Evolutionary conservation across 176 grass and related monocot genomes (phyloP), one percentile per base, ranked within the genome.

Genomic region (Ampelocalamus luodianensis): DNA sequence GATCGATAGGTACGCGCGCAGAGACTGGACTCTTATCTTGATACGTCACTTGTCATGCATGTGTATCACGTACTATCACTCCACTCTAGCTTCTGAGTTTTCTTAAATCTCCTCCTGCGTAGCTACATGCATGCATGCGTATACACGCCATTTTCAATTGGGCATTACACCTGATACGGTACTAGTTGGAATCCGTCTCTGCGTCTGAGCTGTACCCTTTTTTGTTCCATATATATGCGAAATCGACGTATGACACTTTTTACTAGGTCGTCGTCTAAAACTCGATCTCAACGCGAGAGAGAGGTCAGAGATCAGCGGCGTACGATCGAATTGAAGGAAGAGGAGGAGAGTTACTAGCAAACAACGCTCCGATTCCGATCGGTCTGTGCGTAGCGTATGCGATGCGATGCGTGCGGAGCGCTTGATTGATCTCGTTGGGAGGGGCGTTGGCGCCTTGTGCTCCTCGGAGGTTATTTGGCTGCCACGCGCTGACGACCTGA

Each of bases 361-460:
- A 12, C 60, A 50, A 62, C 71, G 72, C 86, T 45, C 79, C 70
- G 40, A 87, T 87, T 87, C 79, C 71, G 43, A 86, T 72, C 22
- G 7, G 13, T 20, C 51, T 18, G 49, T 12, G 60, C 38, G 66
- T 4, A 14, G 69, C 40, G 69, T 15, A 1, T 0, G 37, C 27
- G 9, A 37, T 4, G 65, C 36, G 65, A 11, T 40, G 67, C 37
- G 67, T 12, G 71, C 48, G 46, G 44, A n/a, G 20, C 54, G 56
- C n/a, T 2, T 60, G 58, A 59, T 60, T 60, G 58, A 5, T 10
- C 54, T 58, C 82, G 69, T 75, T 36, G 82, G 74, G 44, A 2
- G 54, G 65, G 72, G 37, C 22, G 51, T 78, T 81, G 80, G 77
- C 66, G 61, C 36, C 18, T 79, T 73, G 56, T 62, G 53, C 78